A percentile compares a stretch with the other conserved stretches of the same genome.
Evolutionary conservation across 2,329 filamentous ascomycete genomes (phyloP).

Genomic region (Penicillium sp.): DNA sequence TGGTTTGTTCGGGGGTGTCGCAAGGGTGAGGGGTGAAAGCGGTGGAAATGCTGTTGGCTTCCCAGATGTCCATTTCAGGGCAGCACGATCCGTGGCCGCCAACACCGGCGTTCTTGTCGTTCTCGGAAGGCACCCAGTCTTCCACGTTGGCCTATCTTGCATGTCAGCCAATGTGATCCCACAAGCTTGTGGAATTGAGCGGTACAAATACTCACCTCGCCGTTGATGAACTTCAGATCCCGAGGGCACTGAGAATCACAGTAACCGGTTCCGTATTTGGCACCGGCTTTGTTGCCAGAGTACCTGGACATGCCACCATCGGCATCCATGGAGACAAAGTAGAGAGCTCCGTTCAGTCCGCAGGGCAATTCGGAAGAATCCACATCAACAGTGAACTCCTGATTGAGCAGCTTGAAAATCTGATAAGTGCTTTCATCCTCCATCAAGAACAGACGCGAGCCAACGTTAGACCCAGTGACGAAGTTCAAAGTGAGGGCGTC

Average conservation of each 20-base stretch:
- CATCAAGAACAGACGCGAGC: conserved; percentile 64
- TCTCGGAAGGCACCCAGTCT: conserved; percentile 52
- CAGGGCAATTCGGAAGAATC: conserved; percentile 68
- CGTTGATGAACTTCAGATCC: conserved; percentile 49
- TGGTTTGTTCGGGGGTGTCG: conserved; percentile 49
- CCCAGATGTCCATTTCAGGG: conserved; percentile 69
- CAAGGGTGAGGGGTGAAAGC: conserved; percentile 68
- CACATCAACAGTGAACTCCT: conserved; percentile 72
- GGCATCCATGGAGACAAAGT: conserved; percentile 61
- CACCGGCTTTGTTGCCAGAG: conserved; percentile 56
- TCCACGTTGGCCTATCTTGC: conserved; percentile 52
- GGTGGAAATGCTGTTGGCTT: conserved; percentile 65
- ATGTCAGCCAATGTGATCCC: not conserved
- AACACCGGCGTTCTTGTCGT: conserved; percentile 55
- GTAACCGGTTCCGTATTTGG: conserved; percentile 63
- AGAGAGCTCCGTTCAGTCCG: conserved; percentile 70
- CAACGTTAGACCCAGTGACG: conserved; percentile 46
- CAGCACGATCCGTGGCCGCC: conserved; percentile 62
- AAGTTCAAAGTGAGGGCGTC: conserved; percentile 51
- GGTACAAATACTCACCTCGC: conserved; percentile 27
- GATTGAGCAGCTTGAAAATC: conserved; percentile 63
- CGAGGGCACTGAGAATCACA: conserved; percentile 61
- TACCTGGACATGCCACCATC: conserved; percentile 59
- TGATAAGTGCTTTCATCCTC: conserved; percentile 62
- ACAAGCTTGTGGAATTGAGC: not conserved